A percentile compares a stretch with the other conserved stretches of the same genome.
Conservation (phyloP, 768 basidiomycete species). For the Russula abietina region DNA sequence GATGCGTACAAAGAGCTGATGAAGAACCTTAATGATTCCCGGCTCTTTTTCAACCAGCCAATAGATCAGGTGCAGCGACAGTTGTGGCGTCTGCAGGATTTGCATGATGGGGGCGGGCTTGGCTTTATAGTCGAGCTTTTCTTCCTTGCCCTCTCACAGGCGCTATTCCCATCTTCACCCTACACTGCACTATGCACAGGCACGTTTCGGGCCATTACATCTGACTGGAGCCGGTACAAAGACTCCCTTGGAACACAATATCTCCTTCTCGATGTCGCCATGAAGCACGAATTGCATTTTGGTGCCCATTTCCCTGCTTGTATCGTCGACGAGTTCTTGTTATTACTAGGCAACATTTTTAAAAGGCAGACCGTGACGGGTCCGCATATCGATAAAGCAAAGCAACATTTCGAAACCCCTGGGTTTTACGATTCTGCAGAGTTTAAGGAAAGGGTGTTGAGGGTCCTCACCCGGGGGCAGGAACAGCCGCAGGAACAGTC, state of each 20-base stretch:
- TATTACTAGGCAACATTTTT: background rate
- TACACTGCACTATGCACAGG: background rate
- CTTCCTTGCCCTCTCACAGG: background rate
- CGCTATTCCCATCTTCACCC: background rate
- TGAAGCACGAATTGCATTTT: background rate
- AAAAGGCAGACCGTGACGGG: background rate
- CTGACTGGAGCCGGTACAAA: background rate
- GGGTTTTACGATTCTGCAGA: too few species aligned
- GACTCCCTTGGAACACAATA: slow-evolving; percentile 2
- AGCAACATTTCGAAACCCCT: too few species aligned
- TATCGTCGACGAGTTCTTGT: background rate
- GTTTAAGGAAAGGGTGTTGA: too few species aligned
- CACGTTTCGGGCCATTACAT: background rate
- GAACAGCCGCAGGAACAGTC: too few species aligned
- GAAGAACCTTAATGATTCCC: background rate
- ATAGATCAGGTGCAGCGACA: background rate
- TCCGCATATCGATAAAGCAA: too few species aligned
- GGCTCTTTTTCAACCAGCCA: background rate
- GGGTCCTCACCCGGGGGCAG: too few species aligned
- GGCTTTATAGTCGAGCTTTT: slow-evolving; percentile 8
- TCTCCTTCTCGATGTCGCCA: background rate
- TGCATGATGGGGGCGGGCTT: background rate
- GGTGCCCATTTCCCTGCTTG: background rate
- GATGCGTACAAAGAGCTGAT: background rate
- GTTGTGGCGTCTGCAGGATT: background rate